Percentiles rank a stretch among this genome's conserved stretches.
Conservation (phyloP, 2,329 filamentous ascomycete species). For the Trichoderma oligosporum region DNA sequence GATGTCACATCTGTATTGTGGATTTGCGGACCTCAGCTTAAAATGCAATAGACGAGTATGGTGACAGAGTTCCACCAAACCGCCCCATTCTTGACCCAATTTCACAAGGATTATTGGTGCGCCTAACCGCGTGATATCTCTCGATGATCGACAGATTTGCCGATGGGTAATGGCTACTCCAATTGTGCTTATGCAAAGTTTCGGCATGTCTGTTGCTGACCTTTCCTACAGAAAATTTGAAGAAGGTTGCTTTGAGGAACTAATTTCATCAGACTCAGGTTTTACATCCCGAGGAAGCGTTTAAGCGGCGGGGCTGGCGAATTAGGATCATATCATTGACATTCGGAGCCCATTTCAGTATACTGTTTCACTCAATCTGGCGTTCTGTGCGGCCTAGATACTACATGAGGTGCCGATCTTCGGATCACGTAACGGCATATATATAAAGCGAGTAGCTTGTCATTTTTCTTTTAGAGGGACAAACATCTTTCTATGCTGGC, state of each 20-base stretch:
- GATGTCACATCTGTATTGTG: neutral
- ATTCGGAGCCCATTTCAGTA: neutral
- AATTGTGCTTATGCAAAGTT: neutral
- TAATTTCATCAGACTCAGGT: neutral
- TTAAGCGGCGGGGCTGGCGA: slow-evolving; percentile 5
- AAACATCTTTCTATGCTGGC: neutral
- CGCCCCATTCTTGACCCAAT: slow-evolving; percentile 2
- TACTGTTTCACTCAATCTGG: neutral
- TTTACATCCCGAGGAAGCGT: slow-evolving; percentile 5
- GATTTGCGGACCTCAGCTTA: slow-evolving; percentile 4
- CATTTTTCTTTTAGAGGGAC: neutral
- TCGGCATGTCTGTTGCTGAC: neutral
- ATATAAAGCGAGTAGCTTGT: neutral
- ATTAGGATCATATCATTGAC: neutral
- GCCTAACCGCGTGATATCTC: neutral
- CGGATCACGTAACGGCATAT: neutral
- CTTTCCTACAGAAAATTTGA: neutral
- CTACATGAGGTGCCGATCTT: slow-evolving; percentile 6
- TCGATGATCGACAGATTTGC: neutral
- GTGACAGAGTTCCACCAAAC: neutral
- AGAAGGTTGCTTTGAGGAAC: neutral
- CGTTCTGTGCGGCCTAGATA: neutral
- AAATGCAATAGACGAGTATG: neutral
- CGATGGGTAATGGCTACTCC: neutral
- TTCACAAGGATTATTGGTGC: neutral